Conservation (phyloP, 345 rosid species). For the Lepidium africanum region DNA sequence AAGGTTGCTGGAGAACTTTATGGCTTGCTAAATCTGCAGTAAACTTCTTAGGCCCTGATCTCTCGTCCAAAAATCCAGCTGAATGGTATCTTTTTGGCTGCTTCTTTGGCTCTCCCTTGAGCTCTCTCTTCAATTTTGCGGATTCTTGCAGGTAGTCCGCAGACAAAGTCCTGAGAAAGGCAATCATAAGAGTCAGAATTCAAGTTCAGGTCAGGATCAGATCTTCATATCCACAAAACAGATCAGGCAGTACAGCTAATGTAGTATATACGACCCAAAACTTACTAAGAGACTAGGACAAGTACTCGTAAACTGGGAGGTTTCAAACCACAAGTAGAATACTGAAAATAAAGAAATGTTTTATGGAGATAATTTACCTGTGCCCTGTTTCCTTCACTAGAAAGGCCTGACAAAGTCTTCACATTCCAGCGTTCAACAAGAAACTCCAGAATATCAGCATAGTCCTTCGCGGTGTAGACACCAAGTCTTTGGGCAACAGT, state of each 20-base stretch:
- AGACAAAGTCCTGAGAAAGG: slow-evolving; percentile 37
- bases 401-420: slow-evolving; percentile 44
- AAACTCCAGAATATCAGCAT: slow-evolving; percentile 63
- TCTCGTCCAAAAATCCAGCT: slow-evolving; percentile 56
- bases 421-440: slow-evolving; percentile 59
- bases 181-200: not conserved
- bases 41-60: slow-evolving; percentile 31
- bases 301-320: not conserved
- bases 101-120: slow-evolving; percentile 47
- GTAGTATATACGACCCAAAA: not conserved
- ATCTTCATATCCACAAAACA: slow-evolving; percentile 1
- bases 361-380: slow-evolving; percentile 22
- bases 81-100: slow-evolving; percentile 34
- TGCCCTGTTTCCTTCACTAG: slow-evolving; percentile 49
- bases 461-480: slow-evolving; percentile 58
- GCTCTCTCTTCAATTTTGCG: slow-evolving; percentile 60
- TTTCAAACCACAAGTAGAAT: not conserved
- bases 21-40: not conserved
- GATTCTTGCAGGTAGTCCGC: slow-evolving; percentile 49
- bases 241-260: not conserved
- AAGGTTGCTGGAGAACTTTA: slow-evolving; percentile 4
- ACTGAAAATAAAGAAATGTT: not conserved
- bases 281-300: not conserved
- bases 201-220: not conserved
- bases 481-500: slow-evolving; percentile 58